Base-by-base conservation (phyloP, 2,329 filamentous ascomycete species). In the Diatrype stigma region DNA sequence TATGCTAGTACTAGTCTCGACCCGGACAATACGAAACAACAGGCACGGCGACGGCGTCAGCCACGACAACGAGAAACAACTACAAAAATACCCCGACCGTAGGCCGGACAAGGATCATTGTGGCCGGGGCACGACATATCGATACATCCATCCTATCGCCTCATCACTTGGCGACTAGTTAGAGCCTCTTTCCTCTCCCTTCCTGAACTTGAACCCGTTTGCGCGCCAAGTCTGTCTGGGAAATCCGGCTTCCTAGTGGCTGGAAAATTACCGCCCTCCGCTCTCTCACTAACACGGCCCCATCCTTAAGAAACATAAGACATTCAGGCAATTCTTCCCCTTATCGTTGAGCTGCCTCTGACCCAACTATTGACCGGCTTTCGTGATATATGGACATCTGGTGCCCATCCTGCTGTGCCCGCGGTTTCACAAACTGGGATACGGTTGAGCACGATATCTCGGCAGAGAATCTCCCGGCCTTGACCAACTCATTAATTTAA, bases 231-330 rank as follows among this genome's bases (percentile, higher is more conserved):
- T 53, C 52, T 51, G 51, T 45, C 51, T 54, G 51, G 45, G 48
- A 46, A 57, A 60, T 60, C 48, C 60, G 55, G 56, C 60, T 56
- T 53, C 60, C 53, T 60, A 60, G 60, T 63, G 58, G 61, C 60
- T 63, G 60, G 61, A 63, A 64, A 64, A 63, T 63, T 63, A 63
- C 63, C 57, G 47, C 53, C 57, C 46, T 48, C 35, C 35, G 58
- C 54, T 52, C 21, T 59, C 54, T 52, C 21, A 46, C 34, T 30
- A 50, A 47, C 56, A 53, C 54, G 54, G 32, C 55, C 50, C 53
- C 52, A 52, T 48, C 53, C 32, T 46, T 45, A 50, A 49, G 50
- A 52, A 40, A 38, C 47, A 42, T 45, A 37, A 45, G 47, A 50
- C 53, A 49, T 44, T 48, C 42, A 46, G 16, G 22, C 19, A 50